Conservation (phyloP, 129 eudicot genomes). For the Escallonia rubra region DNA sequence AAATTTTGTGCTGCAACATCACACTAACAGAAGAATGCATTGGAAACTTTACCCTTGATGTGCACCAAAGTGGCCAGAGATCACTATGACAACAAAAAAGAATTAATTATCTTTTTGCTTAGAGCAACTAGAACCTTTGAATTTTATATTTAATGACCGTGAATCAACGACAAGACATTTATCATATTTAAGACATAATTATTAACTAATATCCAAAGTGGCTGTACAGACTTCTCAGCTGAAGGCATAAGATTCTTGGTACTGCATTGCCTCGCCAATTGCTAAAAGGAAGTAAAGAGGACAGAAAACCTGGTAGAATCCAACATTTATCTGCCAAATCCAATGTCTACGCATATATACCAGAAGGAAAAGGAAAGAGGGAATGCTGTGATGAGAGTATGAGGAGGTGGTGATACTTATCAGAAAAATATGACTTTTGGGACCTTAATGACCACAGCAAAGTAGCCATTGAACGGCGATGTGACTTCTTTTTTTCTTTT, state of each 20-base stretch:
- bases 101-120: background rate
- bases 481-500: background rate
- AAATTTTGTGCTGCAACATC: too few species aligned
- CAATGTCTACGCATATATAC: too few species aligned
- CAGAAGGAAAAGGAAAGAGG: too few species aligned
- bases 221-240: background rate
- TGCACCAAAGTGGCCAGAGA: background rate
- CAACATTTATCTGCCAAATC: too few species aligned
- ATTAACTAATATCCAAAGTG: background rate
- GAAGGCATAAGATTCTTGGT: too few species aligned
- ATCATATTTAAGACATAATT: background rate
- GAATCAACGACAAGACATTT: background rate
- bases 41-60: background rate
- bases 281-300: background rate
- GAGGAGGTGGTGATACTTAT: background rate
- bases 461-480: background rate
- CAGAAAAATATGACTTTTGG: background rate
- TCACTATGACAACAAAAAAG: background rate
- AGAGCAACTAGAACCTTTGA: background rate
- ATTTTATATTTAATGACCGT: background rate
- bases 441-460: background rate
- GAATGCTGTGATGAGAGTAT: too few species aligned
- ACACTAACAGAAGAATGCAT: background rate
- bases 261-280: too few species aligned
- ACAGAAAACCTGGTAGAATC: background rate